phyloP scores from a whole-genome alignment of 345 rosid species.

The Syzygium oleosum region DNA sequence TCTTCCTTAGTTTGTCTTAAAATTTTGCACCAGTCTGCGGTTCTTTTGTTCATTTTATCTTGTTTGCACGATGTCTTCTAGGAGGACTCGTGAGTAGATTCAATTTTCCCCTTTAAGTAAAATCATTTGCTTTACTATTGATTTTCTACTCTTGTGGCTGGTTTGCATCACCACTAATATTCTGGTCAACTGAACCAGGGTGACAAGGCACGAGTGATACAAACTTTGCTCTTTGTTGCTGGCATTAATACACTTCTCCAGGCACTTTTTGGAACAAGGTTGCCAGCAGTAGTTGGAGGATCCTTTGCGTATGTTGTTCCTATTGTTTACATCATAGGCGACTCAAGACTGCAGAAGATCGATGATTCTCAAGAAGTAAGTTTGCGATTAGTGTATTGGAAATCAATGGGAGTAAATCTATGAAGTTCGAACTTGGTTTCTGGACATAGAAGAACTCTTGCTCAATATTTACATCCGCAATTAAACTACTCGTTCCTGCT shows the following conservation, averaged over 20 bases:
- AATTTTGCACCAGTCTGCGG: not conserved
- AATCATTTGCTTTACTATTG: not conserved
- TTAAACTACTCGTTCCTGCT: not conserved
- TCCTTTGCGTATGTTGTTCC: slow-evolving; percentile 71
- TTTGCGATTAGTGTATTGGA: not conserved
- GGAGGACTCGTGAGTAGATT: not conserved
- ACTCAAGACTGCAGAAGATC: slow-evolving; percentile 55
- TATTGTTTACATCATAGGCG: slow-evolving; percentile 67
- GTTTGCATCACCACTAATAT: not conserved
- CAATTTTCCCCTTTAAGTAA: not conserved
- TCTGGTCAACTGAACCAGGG: slow-evolving; percentile 32
- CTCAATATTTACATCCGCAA: not conserved
- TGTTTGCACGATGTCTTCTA: not conserved
- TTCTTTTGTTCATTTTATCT: not conserved
- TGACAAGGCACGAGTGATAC: slow-evolving; percentile 82
- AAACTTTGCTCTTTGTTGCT: slow-evolving; percentile 79
- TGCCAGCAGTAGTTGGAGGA: slow-evolving; percentile 88
- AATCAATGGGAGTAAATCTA: not conserved
- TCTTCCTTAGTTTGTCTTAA: not conserved
- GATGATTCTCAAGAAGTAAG: slow-evolving; percentile 61
- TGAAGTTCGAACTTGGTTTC: not conserved
- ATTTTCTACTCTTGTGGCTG: not conserved
- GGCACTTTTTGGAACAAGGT: slow-evolving; percentile 78
- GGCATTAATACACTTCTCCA: slow-evolving; percentile 91
- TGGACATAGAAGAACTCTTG: not conserved